Conservation (phyloP, 2,329 filamentous ascomycete genomes). For the Hypoxylon sp. region DNA sequence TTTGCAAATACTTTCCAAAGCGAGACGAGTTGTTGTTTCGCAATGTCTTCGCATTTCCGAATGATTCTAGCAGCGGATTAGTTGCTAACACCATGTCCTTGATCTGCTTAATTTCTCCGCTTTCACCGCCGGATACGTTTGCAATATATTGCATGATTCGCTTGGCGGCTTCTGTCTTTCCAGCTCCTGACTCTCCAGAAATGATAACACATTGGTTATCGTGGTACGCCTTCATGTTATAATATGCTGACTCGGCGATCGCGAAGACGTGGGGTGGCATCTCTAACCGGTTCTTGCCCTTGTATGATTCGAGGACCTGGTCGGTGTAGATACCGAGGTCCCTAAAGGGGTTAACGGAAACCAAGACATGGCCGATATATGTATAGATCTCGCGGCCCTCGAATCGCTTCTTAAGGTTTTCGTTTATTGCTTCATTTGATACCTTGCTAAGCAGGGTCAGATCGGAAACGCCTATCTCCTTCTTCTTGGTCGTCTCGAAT, state of each 20-base stretch:
- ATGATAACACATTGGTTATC: slow-evolving; percentile 99
- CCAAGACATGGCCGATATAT: slow-evolving; percentile 99
- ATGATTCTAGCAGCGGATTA: slow-evolving; percentile 96
- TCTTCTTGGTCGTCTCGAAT: slow-evolving; percentile 98
- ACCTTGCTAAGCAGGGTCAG: slow-evolving; percentile 98
- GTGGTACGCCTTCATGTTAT: slow-evolving; percentile 99
- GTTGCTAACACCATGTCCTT: slow-evolving; percentile 99
- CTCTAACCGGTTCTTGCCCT: slow-evolving; percentile 96
- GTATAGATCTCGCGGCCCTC: slow-evolving; percentile 99
- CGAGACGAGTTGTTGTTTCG: slow-evolving; percentile 99
- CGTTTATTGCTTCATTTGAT: slow-evolving; percentile 99
- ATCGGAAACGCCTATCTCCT: slow-evolving; percentile 98
- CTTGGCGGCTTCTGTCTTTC: slow-evolving; percentile 98
- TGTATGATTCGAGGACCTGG: slow-evolving; percentile 91
- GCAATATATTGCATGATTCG: slow-evolving; percentile 99
- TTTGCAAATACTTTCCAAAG: slow-evolving; percentile 98
- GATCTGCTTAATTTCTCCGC: slow-evolving; percentile 92
- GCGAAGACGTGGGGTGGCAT: slow-evolving; percentile 97
- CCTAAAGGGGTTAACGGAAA: slow-evolving; percentile 98
- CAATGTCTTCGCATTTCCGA: slow-evolving; percentile 97
- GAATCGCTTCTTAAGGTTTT: slow-evolving; percentile 98
- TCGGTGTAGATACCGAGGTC: slow-evolving; percentile 99
- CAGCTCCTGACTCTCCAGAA: slow-evolving; percentile 96
- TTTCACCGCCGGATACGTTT: slow-evolving; percentile 88
- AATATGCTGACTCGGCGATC: slow-evolving; percentile 95